Evolutionary conservation across 2,329 filamentous ascomycete species (phyloP), one percentile per base, ranked within the genome.

Genomic region (Talaromyces piceae): DNA sequence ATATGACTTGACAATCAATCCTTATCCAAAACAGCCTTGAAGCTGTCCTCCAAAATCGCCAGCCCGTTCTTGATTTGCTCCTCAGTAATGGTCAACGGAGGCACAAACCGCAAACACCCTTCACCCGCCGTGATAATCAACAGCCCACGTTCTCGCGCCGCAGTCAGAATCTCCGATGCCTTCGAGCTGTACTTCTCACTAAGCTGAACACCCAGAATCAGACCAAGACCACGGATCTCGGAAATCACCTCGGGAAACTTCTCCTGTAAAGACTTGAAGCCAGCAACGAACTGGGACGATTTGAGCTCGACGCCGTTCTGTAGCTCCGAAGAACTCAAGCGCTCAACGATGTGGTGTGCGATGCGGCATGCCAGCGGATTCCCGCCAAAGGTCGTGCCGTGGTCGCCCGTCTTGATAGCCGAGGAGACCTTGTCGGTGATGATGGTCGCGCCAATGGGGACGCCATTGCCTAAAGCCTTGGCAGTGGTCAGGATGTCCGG

Each of bases 401-500:
- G 91, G 67, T 96, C 91, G 53, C 91, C 88, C 28, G 78, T 77
- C 58, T 83, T 77, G 61, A 85, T 83, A 65, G 84, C 83, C 48
- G 84, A 78, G 25, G 82, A 83, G 1, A 94, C 87, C 22, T 65
- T 64, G 50, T 80, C 79, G 12, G 79, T 82, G 25, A 84, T 76
- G 47, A 85, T 80, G 4, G 86, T 88, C 5, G 93, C 93, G 47
- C 89, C 93, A 58, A 98, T 91, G 45, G 93, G 93, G 69, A 96
- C 91, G 4, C 93, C 93, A 64, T 98, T 98, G 13, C 93, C 93
- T 2, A 98, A 82, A 1, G 93, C 93, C 75, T 98, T 98, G 52
- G 93, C 93, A 0, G 88, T 91, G 12, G 91, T 96, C 57, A 98
- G 73, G 58, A 98, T 85, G 63, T 98, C 93, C 5, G 93, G 93